A percentile compares a stretch with the other conserved stretches of the same genome.
These are phyloP conservation scores for Pestalotiopsis sp. DNA, from an alignment of 2,329 filamentous ascomycete species.

Conservation along the genomic window DNA sequence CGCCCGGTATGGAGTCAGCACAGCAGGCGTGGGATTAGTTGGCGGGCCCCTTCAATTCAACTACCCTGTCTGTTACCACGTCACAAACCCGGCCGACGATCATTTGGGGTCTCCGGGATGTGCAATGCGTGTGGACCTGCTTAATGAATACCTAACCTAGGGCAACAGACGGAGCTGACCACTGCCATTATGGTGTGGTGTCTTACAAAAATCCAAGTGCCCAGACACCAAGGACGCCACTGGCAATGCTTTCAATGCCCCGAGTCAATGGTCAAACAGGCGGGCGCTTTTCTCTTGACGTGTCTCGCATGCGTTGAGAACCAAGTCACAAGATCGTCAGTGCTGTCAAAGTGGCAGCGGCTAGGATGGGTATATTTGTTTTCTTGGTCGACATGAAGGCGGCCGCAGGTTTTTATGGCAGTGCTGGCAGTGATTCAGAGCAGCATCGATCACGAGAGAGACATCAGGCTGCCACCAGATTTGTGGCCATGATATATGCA, in stretches of 20 bases:
- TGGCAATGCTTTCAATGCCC: background rate
- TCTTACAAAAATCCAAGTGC: background rate
- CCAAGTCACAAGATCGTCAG: background rate
- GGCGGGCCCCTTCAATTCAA: slow-evolving; percentile 8
- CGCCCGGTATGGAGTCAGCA: background rate
- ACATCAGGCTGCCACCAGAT: no score
- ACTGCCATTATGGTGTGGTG: background rate
- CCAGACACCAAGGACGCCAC: background rate
- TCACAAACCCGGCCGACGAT: slow-evolving; percentile 6
- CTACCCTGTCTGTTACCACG: slow-evolving; percentile 8
- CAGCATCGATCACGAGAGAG: no score
- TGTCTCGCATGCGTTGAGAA: background rate
- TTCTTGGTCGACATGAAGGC: background rate
- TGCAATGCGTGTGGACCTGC: background rate
- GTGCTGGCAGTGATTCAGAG: no score
- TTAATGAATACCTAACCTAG: background rate
- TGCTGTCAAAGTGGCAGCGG: background rate
- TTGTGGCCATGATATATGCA: no score
- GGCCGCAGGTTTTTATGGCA: no score
- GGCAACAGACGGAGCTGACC: slow-evolving; percentile 1
- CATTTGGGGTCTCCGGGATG: slow-evolving; percentile 5
- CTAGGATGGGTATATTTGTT: background rate
- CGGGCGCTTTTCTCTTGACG: background rate
- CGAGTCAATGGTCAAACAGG: slow-evolving; percentile 6
- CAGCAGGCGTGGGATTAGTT: slow-evolving; percentile 1